phyloP scores from a whole-genome alignment of 345 rosid genomes.

The Lagerstroemia speciosa region DNA sequence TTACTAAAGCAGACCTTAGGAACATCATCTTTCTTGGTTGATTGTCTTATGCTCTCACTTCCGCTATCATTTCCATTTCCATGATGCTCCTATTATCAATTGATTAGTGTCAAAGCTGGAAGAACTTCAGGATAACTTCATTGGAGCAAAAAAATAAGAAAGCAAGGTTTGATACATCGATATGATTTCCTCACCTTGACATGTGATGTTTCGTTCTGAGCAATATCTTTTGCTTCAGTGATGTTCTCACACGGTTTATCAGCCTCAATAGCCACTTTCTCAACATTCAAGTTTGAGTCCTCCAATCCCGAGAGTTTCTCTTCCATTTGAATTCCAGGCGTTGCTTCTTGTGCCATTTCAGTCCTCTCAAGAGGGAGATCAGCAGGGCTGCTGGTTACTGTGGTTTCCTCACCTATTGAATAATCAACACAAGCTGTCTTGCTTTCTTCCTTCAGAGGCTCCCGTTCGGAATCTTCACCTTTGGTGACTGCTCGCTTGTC shows the following conservation, averaged over 20 bases:
- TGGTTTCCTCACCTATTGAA: neutral
- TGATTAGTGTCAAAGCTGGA: neutral
- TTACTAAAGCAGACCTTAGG: neutral
- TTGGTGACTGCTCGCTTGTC: neutral
- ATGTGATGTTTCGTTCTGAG: neutral
- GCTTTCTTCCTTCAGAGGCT: neutral
- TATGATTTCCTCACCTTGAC: neutral
- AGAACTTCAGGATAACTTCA: neutral
- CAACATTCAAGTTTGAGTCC: neutral
- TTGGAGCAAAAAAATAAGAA: neutral
- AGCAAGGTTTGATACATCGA: neutral
- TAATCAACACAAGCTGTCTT: conserved; percentile 1
- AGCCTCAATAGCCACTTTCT: neutral
- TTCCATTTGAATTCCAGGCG: conserved; percentile 3
- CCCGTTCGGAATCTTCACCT: conserved; percentile 1
- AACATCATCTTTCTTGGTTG: neutral
- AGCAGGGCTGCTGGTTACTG: neutral
- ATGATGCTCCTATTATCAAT: neutral
- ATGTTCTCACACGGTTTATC: neutral
- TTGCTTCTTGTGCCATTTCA: neutral
- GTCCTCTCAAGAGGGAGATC: conserved; percentile 5
- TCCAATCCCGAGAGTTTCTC: neutral
- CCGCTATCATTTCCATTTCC: neutral
- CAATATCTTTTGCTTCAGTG: neutral
- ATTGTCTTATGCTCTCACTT: neutral